Evolutionary conservation across 805 yeast genomes (phyloP).

Genomic region (Wickerhamomyces silvicola): DNA sequence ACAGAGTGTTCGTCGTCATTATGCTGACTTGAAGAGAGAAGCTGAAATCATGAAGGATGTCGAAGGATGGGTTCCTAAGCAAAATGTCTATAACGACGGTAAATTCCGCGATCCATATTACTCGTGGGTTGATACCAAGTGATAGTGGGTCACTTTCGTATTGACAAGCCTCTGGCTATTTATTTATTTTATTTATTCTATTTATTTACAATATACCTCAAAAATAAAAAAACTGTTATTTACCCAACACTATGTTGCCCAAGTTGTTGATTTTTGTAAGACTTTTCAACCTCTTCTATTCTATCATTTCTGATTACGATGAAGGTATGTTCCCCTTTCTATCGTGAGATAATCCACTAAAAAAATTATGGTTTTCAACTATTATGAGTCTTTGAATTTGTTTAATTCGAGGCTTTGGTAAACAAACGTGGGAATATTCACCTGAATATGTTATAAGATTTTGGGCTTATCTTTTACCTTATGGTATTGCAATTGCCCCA

Average conservation of each 20-base stretch:
- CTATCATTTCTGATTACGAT: constrained; percentile 87
- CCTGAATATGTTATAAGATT: constrained; percentile 85
- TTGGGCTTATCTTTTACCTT: constrained; percentile 64
- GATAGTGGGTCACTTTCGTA: not conserved
- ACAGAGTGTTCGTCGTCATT: constrained; percentile 63
- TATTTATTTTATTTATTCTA: constrained; percentile 1
- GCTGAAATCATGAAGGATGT: constrained; percentile 57
- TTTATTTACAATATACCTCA: not conserved
- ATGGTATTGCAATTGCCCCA: constrained; percentile 20
- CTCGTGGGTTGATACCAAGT: constrained; percentile 21
- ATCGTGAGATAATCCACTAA: too few species aligned
- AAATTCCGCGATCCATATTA: constrained; percentile 28
- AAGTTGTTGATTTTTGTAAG: constrained; percentile 22
- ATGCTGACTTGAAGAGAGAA: constrained; percentile 63
- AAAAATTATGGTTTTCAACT: constrained; percentile 51
- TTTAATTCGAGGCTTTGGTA: constrained; percentile 76
- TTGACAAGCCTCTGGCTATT: too few species aligned
- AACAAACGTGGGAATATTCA: constrained; percentile 95
- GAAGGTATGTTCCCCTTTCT: constrained; percentile 39
- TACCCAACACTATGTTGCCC: constrained; percentile 8
- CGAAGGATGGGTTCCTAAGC: constrained; percentile 54
- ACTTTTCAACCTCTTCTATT: constrained; percentile 39
- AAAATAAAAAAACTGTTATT: not conserved
- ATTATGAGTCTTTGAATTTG: constrained; percentile 89
- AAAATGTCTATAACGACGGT: constrained; percentile 39